Evolutionary conservation across 305 asterid species (phyloP).

Genomic region (Fraxinus paxiana): DNA sequence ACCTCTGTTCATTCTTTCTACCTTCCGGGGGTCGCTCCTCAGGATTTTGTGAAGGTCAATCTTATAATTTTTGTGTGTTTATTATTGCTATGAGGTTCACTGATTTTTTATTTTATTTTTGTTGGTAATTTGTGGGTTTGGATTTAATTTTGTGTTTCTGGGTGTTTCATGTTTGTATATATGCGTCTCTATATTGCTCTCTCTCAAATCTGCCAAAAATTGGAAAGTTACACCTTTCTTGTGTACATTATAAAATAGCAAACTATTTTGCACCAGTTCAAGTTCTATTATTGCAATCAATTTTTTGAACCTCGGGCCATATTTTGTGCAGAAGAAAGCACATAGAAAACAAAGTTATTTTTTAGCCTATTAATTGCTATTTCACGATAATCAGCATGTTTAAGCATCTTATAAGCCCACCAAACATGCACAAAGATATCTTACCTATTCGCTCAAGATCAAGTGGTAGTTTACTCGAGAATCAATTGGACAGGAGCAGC

Average conservation of each 20-base stretch:
- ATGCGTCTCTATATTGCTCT: background rate
- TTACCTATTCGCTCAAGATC: background rate
- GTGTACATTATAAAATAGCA: background rate
- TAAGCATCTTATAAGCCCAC: background rate
- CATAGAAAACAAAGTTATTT: background rate
- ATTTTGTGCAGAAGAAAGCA: background rate
- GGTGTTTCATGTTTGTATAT: background rate
- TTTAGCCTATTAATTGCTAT: background rate
- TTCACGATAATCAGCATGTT: background rate
- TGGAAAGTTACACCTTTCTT: background rate
- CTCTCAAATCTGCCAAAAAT: background rate
- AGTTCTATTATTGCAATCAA: background rate
- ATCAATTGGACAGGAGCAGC: background rate
- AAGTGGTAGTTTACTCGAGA: background rate
- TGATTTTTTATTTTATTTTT: background rate
- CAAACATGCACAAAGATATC: background rate
- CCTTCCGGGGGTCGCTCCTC: conserved; percentile 57
- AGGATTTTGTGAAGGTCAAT: conserved; percentile 43
- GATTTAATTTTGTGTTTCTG: background rate
- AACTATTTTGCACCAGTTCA: background rate
- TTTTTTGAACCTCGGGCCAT: background rate
- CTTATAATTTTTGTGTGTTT: background rate
- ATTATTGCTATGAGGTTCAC: background rate
- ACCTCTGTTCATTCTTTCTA: conserved; percentile 35
- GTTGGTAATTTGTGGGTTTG: background rate